Evolutionary conservation across 306 rosid species (phyloP).

Genomic region (Dalbergia oliveri): DNA sequence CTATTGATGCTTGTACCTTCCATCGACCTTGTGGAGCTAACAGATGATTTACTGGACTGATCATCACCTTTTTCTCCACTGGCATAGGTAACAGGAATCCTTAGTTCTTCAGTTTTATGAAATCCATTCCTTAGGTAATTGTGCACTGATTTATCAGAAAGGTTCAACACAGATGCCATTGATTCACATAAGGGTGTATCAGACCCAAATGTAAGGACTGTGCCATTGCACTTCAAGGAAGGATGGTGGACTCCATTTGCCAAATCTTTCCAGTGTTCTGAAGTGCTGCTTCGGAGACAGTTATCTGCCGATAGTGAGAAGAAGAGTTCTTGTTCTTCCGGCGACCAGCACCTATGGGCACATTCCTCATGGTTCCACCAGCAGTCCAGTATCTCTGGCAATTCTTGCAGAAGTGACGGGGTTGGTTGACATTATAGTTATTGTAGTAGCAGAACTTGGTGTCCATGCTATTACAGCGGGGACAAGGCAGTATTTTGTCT

Average conservation of each 20-base stretch:
- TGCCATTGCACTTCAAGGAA: constrained; percentile 57
- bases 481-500: constrained; percentile 84
- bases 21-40: constrained; percentile 58
- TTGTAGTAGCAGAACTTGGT: constrained; percentile 93
- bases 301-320: constrained; percentile 65
- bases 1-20: constrained; percentile 52
- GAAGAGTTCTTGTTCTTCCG: constrained; percentile 71
- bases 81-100: constrained; percentile 45
- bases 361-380: constrained; percentile 91
- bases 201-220: constrained; percentile 69
- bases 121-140: constrained; percentile 51
- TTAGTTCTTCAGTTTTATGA: constrained; percentile 53
- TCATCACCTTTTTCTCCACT: constrained; percentile 59
- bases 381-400: constrained; percentile 97
- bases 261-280: constrained; percentile 39
- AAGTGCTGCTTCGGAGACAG: constrained; percentile 60
- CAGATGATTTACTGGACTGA: constrained; percentile 64
- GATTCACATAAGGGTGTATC: constrained; percentile 70
- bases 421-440: constrained; percentile 89
- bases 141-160: constrained; percentile 44
- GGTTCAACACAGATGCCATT: constrained; percentile 59
- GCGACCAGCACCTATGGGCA: constrained; percentile 91
- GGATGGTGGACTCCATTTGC: constrained; percentile 51
- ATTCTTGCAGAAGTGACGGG: constrained; percentile 93
- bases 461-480: constrained; percentile 89